These are phyloP conservation scores for Linum tenue DNA, from an alignment of 345 rosid genomes.

Conservation along the genomic window DNA sequence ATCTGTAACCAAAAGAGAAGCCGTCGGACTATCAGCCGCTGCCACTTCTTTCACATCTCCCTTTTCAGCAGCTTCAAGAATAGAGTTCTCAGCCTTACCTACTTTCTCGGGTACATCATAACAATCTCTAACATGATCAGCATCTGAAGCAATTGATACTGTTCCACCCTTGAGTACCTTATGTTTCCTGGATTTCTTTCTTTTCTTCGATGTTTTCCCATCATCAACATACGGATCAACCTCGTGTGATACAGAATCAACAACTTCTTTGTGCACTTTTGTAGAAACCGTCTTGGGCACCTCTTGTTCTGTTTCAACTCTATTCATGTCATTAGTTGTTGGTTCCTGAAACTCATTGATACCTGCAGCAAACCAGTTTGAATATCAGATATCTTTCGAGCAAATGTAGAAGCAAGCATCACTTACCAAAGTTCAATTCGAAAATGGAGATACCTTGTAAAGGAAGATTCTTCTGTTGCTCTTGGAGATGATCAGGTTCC, in stretches of 20 bases:
- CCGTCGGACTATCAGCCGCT: conserved; percentile 4
- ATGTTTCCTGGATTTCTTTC: conserved; percentile 31
- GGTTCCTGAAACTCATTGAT: conserved; percentile 1
- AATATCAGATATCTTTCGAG: neutral
- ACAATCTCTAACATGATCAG: conserved; percentile 14
- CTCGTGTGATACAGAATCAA: neutral
- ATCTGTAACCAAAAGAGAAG: conserved; percentile 18
- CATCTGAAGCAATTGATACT: conserved; percentile 12
- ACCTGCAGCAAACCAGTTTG: neutral
- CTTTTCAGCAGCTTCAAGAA: conserved; percentile 13
- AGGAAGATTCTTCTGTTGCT: conserved; percentile 11
- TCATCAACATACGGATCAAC: conserved; percentile 11
- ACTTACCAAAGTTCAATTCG: too few relatives aligned
- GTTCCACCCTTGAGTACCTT: conserved; percentile 17
- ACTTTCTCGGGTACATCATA: neutral
- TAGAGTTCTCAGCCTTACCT: conserved; percentile 15
- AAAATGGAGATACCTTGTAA: conserved; percentile 13
- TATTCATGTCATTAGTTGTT: conserved; percentile 5
- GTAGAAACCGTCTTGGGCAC: conserved; percentile 6
- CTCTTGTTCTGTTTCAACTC: conserved; percentile 13
- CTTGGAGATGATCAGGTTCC: conserved; percentile 14
- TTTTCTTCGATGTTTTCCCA: conserved; percentile 33
- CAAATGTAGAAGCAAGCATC: too few relatives aligned
- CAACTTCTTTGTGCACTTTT: conserved; percentile 1
- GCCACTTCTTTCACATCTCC: conserved; percentile 13